Percentiles rank a stretch among this genome's conserved stretches.
These are phyloP conservation scores for Nectriaceae sp. DNA, from an alignment of 2,329 filamentous ascomycete species.

Conservation along the genomic window DNA sequence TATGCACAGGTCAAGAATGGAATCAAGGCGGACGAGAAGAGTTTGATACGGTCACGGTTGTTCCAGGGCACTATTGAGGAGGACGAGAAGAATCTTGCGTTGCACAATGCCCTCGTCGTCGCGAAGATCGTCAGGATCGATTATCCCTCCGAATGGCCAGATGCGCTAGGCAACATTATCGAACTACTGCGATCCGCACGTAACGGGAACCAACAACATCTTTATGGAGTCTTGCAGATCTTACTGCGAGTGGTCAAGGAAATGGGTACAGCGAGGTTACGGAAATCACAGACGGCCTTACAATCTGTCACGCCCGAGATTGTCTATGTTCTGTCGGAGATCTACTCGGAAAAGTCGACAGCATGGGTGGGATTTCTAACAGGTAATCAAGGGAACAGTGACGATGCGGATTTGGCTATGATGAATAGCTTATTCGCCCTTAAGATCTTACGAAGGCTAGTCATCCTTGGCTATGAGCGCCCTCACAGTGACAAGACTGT, in stretches of 20 bases:
- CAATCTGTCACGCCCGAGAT: constrained; percentile 81
- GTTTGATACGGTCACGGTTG: constrained; percentile 71
- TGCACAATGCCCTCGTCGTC: constrained; percentile 85
- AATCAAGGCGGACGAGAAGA: constrained; percentile 74
- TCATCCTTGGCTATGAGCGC: constrained; percentile 80
- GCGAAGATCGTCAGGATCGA: constrained; percentile 90
- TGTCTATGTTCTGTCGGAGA: constrained; percentile 73
- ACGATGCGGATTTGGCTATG: constrained; percentile 63
- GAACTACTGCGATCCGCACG: constrained; percentile 57
- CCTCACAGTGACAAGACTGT: constrained; percentile 79
- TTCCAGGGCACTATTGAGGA: constrained; percentile 79
- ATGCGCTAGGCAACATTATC: constrained; percentile 62
- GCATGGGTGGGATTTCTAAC: constrained; percentile 67
- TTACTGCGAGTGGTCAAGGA: constrained; percentile 90
- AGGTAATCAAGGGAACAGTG: constrained; percentile 58
- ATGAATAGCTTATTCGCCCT: constrained; percentile 77
- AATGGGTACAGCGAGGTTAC: constrained; percentile 76
- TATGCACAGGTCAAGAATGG: constrained; percentile 61
- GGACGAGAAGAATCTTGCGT: constrained; percentile 70
- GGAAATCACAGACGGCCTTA: constrained; percentile 73
- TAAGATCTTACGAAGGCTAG: constrained; percentile 76
- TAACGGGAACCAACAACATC: constrained; percentile 62
- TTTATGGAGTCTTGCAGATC: constrained; percentile 73
- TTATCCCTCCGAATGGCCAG: constrained; percentile 83
- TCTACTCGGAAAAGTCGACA: constrained; percentile 75